Evolutionary conservation across 2,329 filamentous ascomycete species (phyloP).

Genomic region (Colletotrichum higginsianum): DNA sequence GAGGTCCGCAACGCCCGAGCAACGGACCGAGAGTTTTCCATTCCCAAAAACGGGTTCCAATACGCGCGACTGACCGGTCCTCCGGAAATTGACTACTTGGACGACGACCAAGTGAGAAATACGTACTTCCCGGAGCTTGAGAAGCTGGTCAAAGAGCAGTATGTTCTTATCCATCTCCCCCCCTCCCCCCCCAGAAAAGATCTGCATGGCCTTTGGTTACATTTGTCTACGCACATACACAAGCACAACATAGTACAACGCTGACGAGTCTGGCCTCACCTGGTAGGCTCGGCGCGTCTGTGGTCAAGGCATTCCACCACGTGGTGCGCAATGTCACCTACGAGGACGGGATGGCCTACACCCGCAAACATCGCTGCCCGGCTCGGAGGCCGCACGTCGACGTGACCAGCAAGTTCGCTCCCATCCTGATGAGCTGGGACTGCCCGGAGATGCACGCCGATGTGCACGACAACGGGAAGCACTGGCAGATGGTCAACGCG

Average conservation of each 20-base stretch:
- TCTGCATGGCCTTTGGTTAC: background rate
- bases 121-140: constrained; percentile 12
- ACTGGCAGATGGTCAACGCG: constrained; percentile 33
- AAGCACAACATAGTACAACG: background rate
- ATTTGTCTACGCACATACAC: background rate
- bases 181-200: background rate
- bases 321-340: constrained; percentile 23
- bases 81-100: constrained; percentile 15
- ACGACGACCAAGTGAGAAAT: constrained; percentile 10
- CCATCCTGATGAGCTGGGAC: constrained; percentile 27
- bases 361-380: constrained; percentile 24
- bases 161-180: background rate
- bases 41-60: background rate
- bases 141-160: constrained; percentile 13
- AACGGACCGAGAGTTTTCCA: constrained; percentile 7
- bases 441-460: constrained; percentile 26
- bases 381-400: constrained; percentile 25
- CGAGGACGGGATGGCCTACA: constrained; percentile 19
- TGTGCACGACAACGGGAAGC: constrained; percentile 13
- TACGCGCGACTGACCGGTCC: constrained; percentile 5
- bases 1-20: constrained; percentile 15
- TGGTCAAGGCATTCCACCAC: constrained; percentile 24
- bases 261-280: background rate
- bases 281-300: constrained; percentile 13
- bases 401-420: constrained; percentile 25